Percentiles rank a stretch among this genome's conserved stretches.
Conservation (phyloP, 2,329 filamentous ascomycete genomes). For the Talaromyces funiculosus region DNA sequence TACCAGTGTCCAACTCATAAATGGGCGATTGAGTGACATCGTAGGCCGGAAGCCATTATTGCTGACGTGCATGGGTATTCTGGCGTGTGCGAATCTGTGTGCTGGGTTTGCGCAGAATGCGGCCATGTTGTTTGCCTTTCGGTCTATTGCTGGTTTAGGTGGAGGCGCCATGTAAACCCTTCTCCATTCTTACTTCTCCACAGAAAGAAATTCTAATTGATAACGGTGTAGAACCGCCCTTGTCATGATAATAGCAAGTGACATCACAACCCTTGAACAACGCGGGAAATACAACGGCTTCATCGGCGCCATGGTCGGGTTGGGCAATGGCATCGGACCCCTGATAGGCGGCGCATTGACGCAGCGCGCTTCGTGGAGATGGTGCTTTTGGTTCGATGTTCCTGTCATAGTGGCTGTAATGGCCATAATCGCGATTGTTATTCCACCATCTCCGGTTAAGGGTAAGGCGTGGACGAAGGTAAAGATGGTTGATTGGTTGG, state of each 20-base stretch:
- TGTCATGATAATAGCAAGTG: conserved; percentile 53
- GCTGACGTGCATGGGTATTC: conserved; percentile 43
- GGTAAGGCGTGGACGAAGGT: conserved; percentile 5
- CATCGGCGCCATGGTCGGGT: conserved; percentile 24
- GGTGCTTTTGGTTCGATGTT: conserved; percentile 17
- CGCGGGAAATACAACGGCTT: conserved; percentile 43
- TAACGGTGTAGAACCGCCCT: conserved; percentile 35
- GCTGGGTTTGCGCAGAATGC: conserved; percentile 49
- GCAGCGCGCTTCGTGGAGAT: conserved; percentile 26
- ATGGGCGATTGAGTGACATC: conserved; percentile 53
- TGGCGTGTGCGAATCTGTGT: conserved; percentile 49
- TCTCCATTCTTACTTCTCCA: not conserved
- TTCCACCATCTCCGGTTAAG: conserved; percentile 3
- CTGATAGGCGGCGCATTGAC: conserved; percentile 28
- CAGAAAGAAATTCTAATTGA: not conserved
- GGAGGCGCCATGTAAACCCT: conserved; percentile 45
- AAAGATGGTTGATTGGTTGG: conserved; percentile 11
- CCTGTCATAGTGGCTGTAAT: conserved; percentile 4
- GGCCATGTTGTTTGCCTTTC: conserved; percentile 52
- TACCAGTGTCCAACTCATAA: conserved; percentile 52
- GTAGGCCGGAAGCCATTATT: conserved; percentile 53
- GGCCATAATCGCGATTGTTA: conserved; percentile 4
- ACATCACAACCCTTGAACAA: conserved; percentile 50
- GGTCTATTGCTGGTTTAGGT: conserved; percentile 51
- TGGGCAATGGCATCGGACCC: conserved; percentile 38